Conservation (phyloP, 1,139 yeast genomes). For the Blastobotrys arbuscula region DNA sequence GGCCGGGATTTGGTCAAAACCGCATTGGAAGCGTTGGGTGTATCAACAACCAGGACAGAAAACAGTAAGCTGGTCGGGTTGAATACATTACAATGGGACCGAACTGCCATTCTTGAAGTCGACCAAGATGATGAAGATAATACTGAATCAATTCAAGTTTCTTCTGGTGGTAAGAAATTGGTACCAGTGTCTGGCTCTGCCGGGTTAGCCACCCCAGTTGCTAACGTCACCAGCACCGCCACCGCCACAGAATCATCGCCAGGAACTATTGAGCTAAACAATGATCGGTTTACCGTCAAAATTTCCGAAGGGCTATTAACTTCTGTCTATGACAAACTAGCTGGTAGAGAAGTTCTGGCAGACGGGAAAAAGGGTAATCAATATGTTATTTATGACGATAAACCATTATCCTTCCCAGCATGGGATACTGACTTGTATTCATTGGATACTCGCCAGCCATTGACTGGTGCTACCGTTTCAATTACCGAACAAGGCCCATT, state of each 20-base stretch:
- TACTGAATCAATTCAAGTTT: neutral
- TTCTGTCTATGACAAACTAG: slow-evolving; percentile 57
- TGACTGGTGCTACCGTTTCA: slow-evolving; percentile 40
- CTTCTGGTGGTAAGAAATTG: slow-evolving; percentile 3
- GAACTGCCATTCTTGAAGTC: slow-evolving; percentile 49
- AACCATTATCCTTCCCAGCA: slow-evolving; percentile 87
- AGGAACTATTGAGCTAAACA: slow-evolving; percentile 47
- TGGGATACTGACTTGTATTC: slow-evolving; percentile 96
- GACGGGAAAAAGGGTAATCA: slow-evolving; percentile 60
- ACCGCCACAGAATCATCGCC: slow-evolving; percentile 34
- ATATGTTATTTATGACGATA: slow-evolving; percentile 75
- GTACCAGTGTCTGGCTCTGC: slow-evolving; percentile 4
- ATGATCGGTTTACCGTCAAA: slow-evolving; percentile 54
- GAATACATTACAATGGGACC: slow-evolving; percentile 67
- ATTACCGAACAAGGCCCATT: slow-evolving; percentile 52
- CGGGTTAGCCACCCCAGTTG: slow-evolving; percentile 4
- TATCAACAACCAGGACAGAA: slow-evolving; percentile 22
- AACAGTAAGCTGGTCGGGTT: slow-evolving; percentile 31
- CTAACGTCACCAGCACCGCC: slow-evolving; percentile 19
- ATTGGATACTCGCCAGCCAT: slow-evolving; percentile 57
- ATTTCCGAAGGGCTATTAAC: slow-evolving; percentile 62
- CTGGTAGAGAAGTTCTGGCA: slow-evolving; percentile 65
- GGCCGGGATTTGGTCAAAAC: slow-evolving; percentile 49
- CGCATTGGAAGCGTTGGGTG: slow-evolving; percentile 45
- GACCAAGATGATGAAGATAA: slow-evolving; percentile 17